Conservation (phyloP, 768 basidiomycete species). For the Phlebiopsis flavidoalba region DNA sequence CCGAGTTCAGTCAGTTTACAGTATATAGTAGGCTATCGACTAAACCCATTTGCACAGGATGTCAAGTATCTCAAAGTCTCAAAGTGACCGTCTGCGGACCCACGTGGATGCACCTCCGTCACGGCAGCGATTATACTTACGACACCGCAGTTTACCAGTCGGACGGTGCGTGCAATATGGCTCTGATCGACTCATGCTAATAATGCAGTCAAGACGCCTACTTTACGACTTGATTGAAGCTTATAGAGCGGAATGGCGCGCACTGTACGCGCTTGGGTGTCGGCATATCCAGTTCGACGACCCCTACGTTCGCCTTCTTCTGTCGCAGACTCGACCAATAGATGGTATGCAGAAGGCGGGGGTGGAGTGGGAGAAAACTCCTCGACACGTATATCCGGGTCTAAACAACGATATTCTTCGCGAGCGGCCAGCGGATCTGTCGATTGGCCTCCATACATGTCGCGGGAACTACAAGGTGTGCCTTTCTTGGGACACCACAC, state of each 20-base stretch:
- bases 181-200: constrained; percentile 14
- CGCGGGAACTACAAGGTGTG: constrained; percentile 34
- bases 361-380: constrained; percentile 46
- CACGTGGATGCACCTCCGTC: constrained; percentile 66
- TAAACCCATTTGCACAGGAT: constrained; percentile 33
- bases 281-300: constrained; percentile 42
- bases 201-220: constrained; percentile 28
- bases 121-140: constrained; percentile 52
- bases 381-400: constrained; percentile 43
- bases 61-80: constrained; percentile 60
- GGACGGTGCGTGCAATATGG: constrained; percentile 38
- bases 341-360: constrained; percentile 52
- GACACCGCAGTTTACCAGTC: constrained; percentile 51
- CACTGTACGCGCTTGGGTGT: constrained; percentile 39
- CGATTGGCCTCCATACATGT: constrained; percentile 55
- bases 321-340: constrained; percentile 52
- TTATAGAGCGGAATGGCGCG: constrained; percentile 39
- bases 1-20: constrained; percentile 36
- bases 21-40: neutral
- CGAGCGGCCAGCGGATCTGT: constrained; percentile 47
- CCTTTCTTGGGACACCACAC: neutral
- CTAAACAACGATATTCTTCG: constrained; percentile 52
- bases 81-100: constrained; percentile 70
- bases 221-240: constrained; percentile 41
- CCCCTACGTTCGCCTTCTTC: constrained; percentile 44